Evolutionary conservation across 164 flowering plant species (phyloP).

Genomic region (Vitis rotundifolia): DNA sequence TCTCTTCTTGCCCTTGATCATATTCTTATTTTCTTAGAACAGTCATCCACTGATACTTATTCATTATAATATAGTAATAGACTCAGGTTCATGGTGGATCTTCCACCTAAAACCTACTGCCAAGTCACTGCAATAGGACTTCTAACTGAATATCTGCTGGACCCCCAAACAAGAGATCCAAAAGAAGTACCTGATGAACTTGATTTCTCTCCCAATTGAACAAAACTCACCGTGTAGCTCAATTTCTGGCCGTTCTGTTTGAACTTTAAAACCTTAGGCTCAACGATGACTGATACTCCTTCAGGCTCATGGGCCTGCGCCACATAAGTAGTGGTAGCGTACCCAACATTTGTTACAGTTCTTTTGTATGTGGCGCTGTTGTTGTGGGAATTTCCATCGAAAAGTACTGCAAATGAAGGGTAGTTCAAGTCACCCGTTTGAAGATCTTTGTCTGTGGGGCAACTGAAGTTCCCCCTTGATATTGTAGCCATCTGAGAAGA

Average conservation of each 20-base stretch:
- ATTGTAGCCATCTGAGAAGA: slow-evolving; percentile 41
- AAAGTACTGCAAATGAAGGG: slow-evolving; percentile 63
- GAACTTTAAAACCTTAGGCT: slow-evolving; percentile 42
- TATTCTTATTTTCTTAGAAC: too few species aligned
- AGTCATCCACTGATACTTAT: too few species aligned
- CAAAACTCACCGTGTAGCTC: slow-evolving; percentile 54
- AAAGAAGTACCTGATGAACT: slow-evolving; percentile 27
- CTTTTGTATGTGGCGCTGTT: slow-evolving; percentile 33
- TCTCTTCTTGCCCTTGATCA: too few species aligned
- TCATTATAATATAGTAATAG: too few species aligned
- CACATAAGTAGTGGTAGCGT: slow-evolving; percentile 25
- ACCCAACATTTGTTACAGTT: slow-evolving; percentile 69
- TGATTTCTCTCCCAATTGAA: slow-evolving; percentile 2
- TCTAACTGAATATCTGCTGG: slow-evolving; percentile 39
- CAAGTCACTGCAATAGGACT: slow-evolving; percentile 70
- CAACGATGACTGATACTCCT: slow-evolving; percentile 43
- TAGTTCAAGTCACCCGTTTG: slow-evolving; percentile 59
- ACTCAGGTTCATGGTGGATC: too few species aligned
- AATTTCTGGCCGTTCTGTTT: slow-evolving; percentile 34
- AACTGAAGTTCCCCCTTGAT: slow-evolving; percentile 31
- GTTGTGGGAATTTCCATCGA: slow-evolving; percentile 19
- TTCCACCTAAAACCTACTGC: not conserved
- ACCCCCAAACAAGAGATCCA: slow-evolving; percentile 56
- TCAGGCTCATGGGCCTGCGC: slow-evolving; percentile 34
- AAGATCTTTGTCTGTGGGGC: slow-evolving; percentile 23